Evolutionary conservation across 2,329 filamentous ascomycete species (phyloP).

Genomic region (Nemania sp.): DNA sequence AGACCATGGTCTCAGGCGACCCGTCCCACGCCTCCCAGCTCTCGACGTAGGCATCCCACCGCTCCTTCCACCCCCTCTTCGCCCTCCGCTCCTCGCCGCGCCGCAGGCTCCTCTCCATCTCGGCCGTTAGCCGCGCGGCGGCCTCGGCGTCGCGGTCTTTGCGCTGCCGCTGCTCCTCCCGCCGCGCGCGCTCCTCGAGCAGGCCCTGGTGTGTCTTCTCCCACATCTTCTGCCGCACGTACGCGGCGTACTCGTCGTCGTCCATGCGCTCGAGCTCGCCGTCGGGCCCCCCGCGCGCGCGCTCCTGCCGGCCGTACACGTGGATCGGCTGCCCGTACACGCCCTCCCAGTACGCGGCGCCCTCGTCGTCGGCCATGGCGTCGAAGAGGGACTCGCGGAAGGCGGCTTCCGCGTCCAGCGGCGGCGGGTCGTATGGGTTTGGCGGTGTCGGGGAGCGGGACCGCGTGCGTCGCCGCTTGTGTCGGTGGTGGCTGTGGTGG

Average conservation of each 20-base stretch:
- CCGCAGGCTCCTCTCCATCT: constrained; percentile 71
- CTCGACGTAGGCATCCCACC: constrained; percentile 67
- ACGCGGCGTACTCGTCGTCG: constrained; percentile 87
- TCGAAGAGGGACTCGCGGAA: constrained; percentile 96
- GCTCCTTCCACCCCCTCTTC: constrained; percentile 57
- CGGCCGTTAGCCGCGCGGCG: constrained; percentile 55
- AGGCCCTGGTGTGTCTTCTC: constrained; percentile 88
- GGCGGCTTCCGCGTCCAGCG: constrained; percentile 70
- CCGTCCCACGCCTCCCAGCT: constrained; percentile 66
- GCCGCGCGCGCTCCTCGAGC: constrained; percentile 72
- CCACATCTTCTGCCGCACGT: constrained; percentile 91
- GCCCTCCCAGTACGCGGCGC: constrained; percentile 90
- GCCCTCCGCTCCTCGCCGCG: constrained; percentile 67
- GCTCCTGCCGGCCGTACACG: constrained; percentile 63
- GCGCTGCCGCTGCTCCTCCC: constrained; percentile 60
- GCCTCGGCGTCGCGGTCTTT: constrained; percentile 44
- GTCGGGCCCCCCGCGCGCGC: constrained; percentile 47
- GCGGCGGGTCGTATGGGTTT: constrained; percentile 51
- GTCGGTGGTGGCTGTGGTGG: constrained; percentile 36
- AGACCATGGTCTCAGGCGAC: constrained; percentile 54
- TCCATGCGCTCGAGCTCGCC: constrained; percentile 80
- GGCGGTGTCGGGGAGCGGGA: constrained; percentile 50
- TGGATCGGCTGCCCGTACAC: constrained; percentile 98
- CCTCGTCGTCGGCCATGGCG: constrained; percentile 95
- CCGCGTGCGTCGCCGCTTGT: constrained; percentile 38